Conservation (phyloP, 2,329 filamentous ascomycete genomes). For the Colletotrichum liaoningense region DNA sequence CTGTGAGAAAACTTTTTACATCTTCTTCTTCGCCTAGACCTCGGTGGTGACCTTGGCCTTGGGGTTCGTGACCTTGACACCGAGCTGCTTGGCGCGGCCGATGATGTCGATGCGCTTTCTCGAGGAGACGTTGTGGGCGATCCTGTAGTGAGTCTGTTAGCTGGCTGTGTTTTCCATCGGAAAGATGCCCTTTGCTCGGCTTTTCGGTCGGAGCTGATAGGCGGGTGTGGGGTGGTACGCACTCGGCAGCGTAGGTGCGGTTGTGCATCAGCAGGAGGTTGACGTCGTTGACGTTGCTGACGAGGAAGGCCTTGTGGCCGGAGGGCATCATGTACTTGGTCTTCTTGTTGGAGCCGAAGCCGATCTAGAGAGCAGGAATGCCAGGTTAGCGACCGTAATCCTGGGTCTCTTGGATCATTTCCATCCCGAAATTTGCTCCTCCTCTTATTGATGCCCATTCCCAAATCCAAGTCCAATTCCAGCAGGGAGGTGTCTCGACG, state of each 20-base stretch:
- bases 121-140: constrained; percentile 97
- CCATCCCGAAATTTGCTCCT: constrained; percentile 22
- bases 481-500: constrained; percentile 52
- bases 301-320: constrained; percentile 99
- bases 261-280: constrained; percentile 99
- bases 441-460: constrained; percentile 31
- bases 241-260: constrained; percentile 98
- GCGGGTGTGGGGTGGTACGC: constrained; percentile 58
- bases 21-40: constrained; percentile 64
- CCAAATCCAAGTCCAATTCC: neutral
- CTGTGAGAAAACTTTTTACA: neutral
- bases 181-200: neutral
- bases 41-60: constrained; percentile 99
- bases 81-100: constrained; percentile 95
- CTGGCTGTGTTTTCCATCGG: neutral
- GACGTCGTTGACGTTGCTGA: constrained; percentile 95
- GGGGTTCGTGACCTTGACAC: constrained; percentile 99
- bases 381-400: constrained; percentile 17
- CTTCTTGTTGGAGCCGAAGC: constrained; percentile 99
- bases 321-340: constrained; percentile 98
- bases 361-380: constrained; percentile 73
- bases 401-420: neutral
- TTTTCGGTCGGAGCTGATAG: neutral
- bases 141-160: constrained; percentile 67
- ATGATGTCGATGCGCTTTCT: constrained; percentile 99